phyloP scores from a whole-genome alignment of 768 basidiomycete genomes.

The Serendipita indica region DNA sequence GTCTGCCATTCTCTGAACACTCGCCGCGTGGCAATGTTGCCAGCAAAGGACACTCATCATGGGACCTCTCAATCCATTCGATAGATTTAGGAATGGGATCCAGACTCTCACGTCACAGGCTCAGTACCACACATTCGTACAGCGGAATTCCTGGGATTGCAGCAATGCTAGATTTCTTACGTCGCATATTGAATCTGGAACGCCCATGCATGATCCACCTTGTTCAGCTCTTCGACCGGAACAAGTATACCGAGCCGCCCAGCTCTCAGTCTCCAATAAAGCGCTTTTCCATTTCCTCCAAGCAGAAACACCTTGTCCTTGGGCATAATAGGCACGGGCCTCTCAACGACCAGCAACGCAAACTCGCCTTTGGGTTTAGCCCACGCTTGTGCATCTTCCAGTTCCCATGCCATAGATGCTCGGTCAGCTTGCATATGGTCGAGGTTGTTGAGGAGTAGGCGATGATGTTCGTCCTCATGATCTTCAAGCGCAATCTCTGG shows the following conservation, averaged over 20 bases:
- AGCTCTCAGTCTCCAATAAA: slow-evolving; percentile 24
- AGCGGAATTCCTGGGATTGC: too few relatives aligned
- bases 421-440: background rate
- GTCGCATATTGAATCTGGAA: slow-evolving; percentile 26
- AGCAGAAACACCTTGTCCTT: slow-evolving; percentile 33
- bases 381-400: background rate
- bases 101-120: too few relatives aligned
- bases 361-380: slow-evolving; percentile 22
- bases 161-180: too few relatives aligned
- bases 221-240: slow-evolving; percentile 17
- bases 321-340: slow-evolving; percentile 28
- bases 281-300: slow-evolving; percentile 19
- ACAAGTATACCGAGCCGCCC: slow-evolving; percentile 18
- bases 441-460: background rate
- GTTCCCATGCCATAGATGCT: background rate
- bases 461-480: background rate
- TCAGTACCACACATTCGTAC: too few relatives aligned
- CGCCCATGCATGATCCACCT: slow-evolving; percentile 28
- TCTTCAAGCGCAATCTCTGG: background rate
- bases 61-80: too few relatives aligned
- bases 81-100: too few relatives aligned
- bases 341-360: slow-evolving; percentile 24
- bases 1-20: too few relatives aligned
- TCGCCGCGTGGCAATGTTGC: too few relatives aligned
- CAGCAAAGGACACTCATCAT: too few relatives aligned